Conservation (phyloP, 805 yeast species). For the Schizosaccharomyces cryophilus region DNA sequence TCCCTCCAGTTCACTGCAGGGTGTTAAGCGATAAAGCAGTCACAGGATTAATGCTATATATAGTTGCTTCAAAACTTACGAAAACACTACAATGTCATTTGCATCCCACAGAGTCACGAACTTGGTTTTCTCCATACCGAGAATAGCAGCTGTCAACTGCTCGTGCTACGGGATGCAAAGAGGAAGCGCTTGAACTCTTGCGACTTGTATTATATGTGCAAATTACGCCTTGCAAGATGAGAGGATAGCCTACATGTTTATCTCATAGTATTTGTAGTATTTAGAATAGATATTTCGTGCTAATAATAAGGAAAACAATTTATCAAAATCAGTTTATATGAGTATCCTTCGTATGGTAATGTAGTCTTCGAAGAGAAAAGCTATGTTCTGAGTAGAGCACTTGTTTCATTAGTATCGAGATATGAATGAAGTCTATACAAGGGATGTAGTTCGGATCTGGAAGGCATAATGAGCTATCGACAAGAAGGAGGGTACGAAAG, state of each 20-base stretch:
- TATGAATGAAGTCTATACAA: too few species aligned
- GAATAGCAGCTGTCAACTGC: neutral
- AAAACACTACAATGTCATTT: neutral
- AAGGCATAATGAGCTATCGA: too few species aligned
- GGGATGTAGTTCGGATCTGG: too few species aligned
- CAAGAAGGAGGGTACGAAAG: too few species aligned
- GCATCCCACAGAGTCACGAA: conserved; percentile 1
- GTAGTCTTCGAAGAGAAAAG: too few species aligned
- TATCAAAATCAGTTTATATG: too few species aligned
- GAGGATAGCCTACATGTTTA: neutral
- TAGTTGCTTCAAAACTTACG: neutral
- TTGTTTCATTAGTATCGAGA: too few species aligned
- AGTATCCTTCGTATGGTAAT: too few species aligned
- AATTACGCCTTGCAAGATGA: neutral
- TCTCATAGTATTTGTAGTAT: neutral
- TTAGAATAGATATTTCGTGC: neutral
- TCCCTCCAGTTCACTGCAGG: neutral
- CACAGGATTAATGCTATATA: neutral
- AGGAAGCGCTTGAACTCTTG: neutral
- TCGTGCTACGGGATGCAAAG: conserved; percentile 1
- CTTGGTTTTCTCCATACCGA: neutral
- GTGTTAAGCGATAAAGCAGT: neutral
- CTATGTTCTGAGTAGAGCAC: too few species aligned
- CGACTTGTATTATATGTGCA: neutral
- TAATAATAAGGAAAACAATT: too few species aligned